phyloP scores from a whole-genome alignment of 2,329 filamentous ascomycete species.

The Aspergillus fischeri region DNA sequence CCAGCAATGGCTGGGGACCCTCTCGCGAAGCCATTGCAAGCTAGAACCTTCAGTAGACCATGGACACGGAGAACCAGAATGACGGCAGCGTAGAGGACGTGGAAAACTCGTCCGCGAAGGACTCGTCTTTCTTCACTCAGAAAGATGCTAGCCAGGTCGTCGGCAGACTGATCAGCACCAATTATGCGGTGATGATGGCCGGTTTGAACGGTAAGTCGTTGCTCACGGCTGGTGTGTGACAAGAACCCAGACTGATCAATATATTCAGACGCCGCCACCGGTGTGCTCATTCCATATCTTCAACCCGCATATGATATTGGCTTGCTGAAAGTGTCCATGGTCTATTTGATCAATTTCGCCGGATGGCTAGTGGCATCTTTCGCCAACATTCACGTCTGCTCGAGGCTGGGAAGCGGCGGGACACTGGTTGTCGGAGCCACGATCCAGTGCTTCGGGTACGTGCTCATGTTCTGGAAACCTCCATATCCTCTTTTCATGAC shows the following conservation, averaged over 20 bases:
- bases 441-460: conserved; percentile 18
- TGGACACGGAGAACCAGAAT: not conserved
- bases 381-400: conserved; percentile 22
- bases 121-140: conserved; percentile 7
- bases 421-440: conserved; percentile 17
- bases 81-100: not conserved
- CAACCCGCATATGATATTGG: conserved; percentile 19
- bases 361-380: conserved; percentile 20
- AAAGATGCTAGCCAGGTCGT: conserved; percentile 16
- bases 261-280: conserved; percentile 17
- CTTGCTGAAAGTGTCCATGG: conserved; percentile 19
- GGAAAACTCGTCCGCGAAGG: not conserved
- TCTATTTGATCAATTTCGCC: conserved; percentile 21
- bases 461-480: conserved; percentile 21
- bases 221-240: not conserved
- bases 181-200: conserved; percentile 14
- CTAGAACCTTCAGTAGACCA: not conserved
- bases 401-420: conserved; percentile 19
- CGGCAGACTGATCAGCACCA: conserved; percentile 18
- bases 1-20: not conserved
- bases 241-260: not conserved
- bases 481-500: conserved; percentile 18
- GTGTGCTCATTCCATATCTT: conserved; percentile 22
- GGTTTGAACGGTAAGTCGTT: conserved; percentile 18
- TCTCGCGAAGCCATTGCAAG: not conserved